Evolutionary conservation across 805 yeast genomes (phyloP).

Genomic region (Cyberlindnera maritima): DNA sequence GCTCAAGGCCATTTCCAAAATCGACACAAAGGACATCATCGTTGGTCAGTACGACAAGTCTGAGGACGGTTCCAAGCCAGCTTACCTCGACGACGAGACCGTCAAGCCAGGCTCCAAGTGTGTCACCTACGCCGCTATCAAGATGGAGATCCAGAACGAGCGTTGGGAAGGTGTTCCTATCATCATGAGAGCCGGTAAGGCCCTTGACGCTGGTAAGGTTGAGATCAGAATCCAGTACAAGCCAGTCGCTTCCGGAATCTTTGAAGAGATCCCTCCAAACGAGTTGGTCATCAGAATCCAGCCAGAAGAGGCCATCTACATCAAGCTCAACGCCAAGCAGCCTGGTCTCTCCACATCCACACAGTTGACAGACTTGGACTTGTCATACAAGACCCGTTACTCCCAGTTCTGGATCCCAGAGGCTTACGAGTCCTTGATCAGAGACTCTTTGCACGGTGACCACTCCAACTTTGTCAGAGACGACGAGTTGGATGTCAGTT

Average conservation of each 20-base stretch:
- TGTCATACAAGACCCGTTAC: constrained; percentile 80
- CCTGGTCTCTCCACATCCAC: constrained; percentile 88
- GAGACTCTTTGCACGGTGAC: constrained; percentile 87
- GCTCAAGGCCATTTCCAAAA: constrained; percentile 71
- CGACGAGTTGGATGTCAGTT: constrained; percentile 91
- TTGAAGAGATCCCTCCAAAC: constrained; percentile 78
- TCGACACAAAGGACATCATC: constrained; percentile 63
- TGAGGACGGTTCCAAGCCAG: constrained; percentile 86
- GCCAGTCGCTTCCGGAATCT: constrained; percentile 80
- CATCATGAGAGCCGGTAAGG: constrained; percentile 95
- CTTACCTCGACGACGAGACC: constrained; percentile 88
- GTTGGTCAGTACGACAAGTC: constrained; percentile 87
- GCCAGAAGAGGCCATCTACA: constrained; percentile 90
- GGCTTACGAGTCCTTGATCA: constrained; percentile 93
- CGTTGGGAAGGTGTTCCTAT: constrained; percentile 99
- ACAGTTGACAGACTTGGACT: constrained; percentile 84
- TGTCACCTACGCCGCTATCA: constrained; percentile 88
- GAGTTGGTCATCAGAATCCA: constrained; percentile 93
- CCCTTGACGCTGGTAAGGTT: constrained; percentile 91
- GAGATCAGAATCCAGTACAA: constrained; percentile 93
- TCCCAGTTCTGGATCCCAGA: constrained; percentile 93
- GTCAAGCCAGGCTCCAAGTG: constrained; percentile 80
- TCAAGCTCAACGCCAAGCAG: constrained; percentile 89
- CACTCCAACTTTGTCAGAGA: constrained; percentile 98
- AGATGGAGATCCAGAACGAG: constrained; percentile 78